These are phyloP conservation scores for Aschersonia sp. DNA, from an alignment of 2,329 filamentous ascomycete genomes.

Conservation along the genomic window DNA sequence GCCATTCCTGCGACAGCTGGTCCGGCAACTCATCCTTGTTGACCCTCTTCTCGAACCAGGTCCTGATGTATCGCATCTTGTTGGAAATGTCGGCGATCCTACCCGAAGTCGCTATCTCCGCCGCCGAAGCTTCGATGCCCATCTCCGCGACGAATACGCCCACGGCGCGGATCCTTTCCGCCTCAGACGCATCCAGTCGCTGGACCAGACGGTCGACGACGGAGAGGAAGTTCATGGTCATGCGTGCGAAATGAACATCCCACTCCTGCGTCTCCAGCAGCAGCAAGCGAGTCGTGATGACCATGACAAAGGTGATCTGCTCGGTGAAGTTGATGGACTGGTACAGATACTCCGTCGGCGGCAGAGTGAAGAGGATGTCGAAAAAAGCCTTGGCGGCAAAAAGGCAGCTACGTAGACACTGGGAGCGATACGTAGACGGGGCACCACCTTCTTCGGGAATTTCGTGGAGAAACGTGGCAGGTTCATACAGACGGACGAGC, in stretches of 20 bases:
- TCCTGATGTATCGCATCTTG: conserved; percentile 14
- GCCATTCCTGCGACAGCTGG: conserved; percentile 5
- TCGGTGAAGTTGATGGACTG: conserved; percentile 10
- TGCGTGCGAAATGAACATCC: conserved; percentile 8
- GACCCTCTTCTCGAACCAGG: conserved; percentile 14
- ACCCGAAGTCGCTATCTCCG: conserved; percentile 7
- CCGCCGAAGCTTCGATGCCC: conserved; percentile 7
- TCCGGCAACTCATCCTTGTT: conserved; percentile 1
- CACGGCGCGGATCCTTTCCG: conserved; percentile 1
- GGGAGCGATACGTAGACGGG: conserved; percentile 12
- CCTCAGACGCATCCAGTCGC: conserved; percentile 5
- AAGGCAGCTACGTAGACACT: conserved; percentile 21
- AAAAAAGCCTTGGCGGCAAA: conserved; percentile 19
- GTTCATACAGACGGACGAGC: conserved; percentile 22
- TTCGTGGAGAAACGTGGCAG: conserved; percentile 18
- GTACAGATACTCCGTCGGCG: conserved; percentile 9
- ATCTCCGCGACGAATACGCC: conserved; percentile 8
- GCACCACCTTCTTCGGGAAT: conserved; percentile 12
- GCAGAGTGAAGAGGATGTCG: conserved; percentile 13
- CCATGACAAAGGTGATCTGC: conserved; percentile 6
- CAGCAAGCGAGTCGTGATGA: conserved; percentile 10
- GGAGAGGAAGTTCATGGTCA: conserved; percentile 6
- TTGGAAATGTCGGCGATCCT: conserved; percentile 1
- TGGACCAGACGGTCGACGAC: conserved; percentile 6
- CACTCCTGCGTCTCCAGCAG: conserved; percentile 11